These are phyloP conservation scores for Didymella segeticola DNA, from an alignment of 2,329 filamentous ascomycete species.

Conservation along the genomic window DNA sequence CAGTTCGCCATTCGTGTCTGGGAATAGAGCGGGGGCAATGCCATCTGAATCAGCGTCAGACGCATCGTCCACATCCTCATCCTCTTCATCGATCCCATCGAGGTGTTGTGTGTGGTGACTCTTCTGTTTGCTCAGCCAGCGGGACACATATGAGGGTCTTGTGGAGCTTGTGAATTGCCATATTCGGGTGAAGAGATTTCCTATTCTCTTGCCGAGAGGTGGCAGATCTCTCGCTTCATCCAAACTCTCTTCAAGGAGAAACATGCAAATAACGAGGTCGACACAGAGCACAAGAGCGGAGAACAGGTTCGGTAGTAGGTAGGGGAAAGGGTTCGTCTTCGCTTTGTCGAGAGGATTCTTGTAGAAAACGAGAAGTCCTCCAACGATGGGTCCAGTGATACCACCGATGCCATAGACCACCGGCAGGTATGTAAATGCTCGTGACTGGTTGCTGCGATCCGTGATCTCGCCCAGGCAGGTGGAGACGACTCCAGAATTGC, in stretches of 20 bases:
- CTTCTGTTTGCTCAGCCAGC: conserved; percentile 38
- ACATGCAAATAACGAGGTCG: conserved; percentile 74
- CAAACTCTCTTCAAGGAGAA: conserved; percentile 87
- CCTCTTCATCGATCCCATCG: conserved; percentile 48
- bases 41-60: conserved; percentile 51
- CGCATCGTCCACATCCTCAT: conserved; percentile 50
- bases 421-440: conserved; percentile 91
- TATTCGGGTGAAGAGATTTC: conserved; percentile 68
- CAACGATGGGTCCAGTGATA: conserved; percentile 91
- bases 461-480: conserved; percentile 95
- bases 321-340: conserved; percentile 72
- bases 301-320: conserved; percentile 82
- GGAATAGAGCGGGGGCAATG: conserved; percentile 50
- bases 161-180: conserved; percentile 71
- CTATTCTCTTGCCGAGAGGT: conserved; percentile 64
- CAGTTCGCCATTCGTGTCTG: conserved; percentile 53
- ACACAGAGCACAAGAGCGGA: conserved; percentile 74
- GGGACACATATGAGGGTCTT: conserved; percentile 65
- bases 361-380: conserved; percentile 78
- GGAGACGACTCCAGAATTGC: conserved; percentile 91
- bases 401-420: conserved; percentile 95
- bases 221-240: conserved; percentile 70
- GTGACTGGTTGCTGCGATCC: conserved; percentile 91
- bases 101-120: conserved; percentile 40
- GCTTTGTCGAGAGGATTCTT: conserved; percentile 62